Base-by-base conservation (phyloP, 176 grass and related monocot species). In the Puya raimondii region DNA sequence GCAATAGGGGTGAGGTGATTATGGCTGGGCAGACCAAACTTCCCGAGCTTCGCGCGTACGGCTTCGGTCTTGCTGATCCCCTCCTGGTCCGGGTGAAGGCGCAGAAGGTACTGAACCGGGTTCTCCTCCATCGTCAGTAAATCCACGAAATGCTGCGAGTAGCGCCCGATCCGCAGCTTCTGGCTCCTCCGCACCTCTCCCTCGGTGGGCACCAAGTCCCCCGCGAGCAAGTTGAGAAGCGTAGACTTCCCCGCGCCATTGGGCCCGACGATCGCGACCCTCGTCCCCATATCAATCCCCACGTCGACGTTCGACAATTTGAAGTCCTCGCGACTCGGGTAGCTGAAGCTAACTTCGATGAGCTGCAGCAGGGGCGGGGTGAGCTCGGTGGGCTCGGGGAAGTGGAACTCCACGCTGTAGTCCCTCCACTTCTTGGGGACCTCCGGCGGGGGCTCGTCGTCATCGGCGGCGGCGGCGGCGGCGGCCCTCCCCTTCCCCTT, bases 181-280 rank as follows among this genome's bases (percentile, higher is more conserved):
- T 97, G 89, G 56, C 94, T 97, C 72, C 86, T 79, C 58, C 89
- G 85, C 49, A 79, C 80, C 79, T 97, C 93, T 65, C 93, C 89
- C 54, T 97, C 74, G 1, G 80, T 75, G n/a, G 86, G 89, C 29
- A 69, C 85, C 48, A 97, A 81, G 83, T 97, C 93, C 76, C 89
- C 89, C 16, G 89, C 89, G n/a, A 97, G 84, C 79, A 97, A 83
- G 82, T 97, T 97, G 49, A 97, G 86, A 51, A 97, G 70, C 27
- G 93, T 97, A 53, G 93, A 97, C 59, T 97, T 97, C 15, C 93
- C 93, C 48, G 93, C 93, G 10, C 93, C 93, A 81, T 97, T 97
- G 14, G 93, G 93, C 3, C 93, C 93, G 15, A 97, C 89, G 58
- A 97, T 97, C 18, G 93, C 93, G 49, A 97, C 93, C 67, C 89